phyloP scores from a whole-genome alignment of 176 grass and related monocot genomes.

The Stipa capillata region DNA sequence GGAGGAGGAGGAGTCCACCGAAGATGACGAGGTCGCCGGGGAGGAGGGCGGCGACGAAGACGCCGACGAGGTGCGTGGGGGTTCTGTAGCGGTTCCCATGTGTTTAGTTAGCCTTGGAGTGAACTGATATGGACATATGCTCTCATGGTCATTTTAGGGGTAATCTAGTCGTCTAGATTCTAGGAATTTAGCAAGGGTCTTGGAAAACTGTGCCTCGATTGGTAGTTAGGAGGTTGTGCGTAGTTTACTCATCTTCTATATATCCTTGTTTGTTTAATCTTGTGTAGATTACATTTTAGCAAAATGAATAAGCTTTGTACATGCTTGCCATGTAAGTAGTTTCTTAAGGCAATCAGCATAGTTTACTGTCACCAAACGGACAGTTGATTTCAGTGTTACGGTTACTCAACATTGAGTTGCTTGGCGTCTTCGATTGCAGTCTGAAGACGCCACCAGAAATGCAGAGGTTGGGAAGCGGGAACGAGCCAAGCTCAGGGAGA shows the following conservation, averaged over 20 bases:
- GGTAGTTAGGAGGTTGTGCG: background rate
- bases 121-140: background rate
- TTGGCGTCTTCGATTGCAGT: constrained; percentile 27
- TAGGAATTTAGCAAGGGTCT: background rate
- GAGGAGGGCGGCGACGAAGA: background rate
- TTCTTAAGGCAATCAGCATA: background rate
- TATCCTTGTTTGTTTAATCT: background rate
- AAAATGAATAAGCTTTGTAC: background rate
- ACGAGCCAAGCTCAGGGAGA: constrained; percentile 50
- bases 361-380: background rate
- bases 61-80: constrained; percentile 19
- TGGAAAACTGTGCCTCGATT: background rate
- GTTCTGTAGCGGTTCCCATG: background rate
- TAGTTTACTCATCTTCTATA: background rate
- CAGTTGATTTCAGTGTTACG: too few relatives aligned
- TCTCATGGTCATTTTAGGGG: background rate
- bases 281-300: background rate
- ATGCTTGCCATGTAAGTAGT: background rate
- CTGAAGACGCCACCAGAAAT: constrained; percentile 19
- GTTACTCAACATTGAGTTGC: background rate
- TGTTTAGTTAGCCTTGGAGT: background rate
- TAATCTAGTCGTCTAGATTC: background rate
- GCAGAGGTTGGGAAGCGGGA: constrained; percentile 47
- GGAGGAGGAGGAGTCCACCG: constrained; percentile 34
- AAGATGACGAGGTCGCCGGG: constrained; percentile 36